Conservation (phyloP, 805 yeast species). For the Saccharomycopsis sp. region DNA sequence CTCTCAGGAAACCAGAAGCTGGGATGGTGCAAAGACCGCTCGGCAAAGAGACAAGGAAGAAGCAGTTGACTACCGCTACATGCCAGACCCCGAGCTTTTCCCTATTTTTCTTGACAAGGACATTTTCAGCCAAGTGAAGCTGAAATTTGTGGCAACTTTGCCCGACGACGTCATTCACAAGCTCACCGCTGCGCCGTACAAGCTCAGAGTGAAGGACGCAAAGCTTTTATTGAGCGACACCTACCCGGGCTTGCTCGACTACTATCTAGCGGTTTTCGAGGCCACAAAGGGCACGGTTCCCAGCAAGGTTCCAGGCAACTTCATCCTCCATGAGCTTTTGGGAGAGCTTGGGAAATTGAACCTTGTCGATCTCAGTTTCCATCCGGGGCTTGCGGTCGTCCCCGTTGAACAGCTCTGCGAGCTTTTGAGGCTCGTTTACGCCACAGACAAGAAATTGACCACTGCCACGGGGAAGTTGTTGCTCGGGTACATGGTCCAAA, state of each 20-base stretch:
- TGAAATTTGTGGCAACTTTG: constrained; percentile 39
- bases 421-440: constrained; percentile 42
- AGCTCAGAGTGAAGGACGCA: constrained; percentile 65
- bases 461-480: constrained; percentile 59
- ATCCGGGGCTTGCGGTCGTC: too few species aligned
- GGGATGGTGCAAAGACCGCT: constrained; percentile 72
- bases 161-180: constrained; percentile 50
- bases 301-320: constrained; percentile 48
- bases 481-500: constrained; percentile 50
- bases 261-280: constrained; percentile 40
- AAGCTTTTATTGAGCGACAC: constrained; percentile 40
- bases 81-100: constrained; percentile 91
- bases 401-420: constrained; percentile 42
- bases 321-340: constrained; percentile 74
- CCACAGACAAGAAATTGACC: constrained; percentile 37
- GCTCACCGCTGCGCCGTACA: constrained; percentile 42
- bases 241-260: constrained; percentile 34
- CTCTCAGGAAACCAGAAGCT: constrained; percentile 71
- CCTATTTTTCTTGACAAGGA: constrained; percentile 37
- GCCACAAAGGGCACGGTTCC: constrained; percentile 23
- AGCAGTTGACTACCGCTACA: constrained; percentile 79
- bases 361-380: constrained; percentile 20
- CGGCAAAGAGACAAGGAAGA: constrained; percentile 69
- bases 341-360: constrained; percentile 50
- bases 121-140: constrained; percentile 35